Evolutionary conservation across 2,329 filamentous ascomycete species (phyloP).

Genomic region (Alternaria alternata): DNA sequence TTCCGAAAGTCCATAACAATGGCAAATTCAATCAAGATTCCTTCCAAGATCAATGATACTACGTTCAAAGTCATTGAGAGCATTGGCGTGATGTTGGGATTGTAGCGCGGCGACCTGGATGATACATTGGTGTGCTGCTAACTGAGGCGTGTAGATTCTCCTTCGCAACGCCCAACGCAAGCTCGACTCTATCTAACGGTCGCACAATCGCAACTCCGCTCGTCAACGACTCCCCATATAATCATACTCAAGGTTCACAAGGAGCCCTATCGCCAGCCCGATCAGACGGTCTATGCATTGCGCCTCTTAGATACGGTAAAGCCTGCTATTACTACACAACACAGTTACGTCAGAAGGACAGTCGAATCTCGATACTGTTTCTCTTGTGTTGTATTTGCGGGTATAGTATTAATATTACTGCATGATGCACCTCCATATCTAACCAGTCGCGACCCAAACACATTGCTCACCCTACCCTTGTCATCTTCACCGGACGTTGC

Average conservation of each 20-base stretch:
- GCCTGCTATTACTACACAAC: background rate
- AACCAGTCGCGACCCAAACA: background rate
- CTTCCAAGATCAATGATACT: constrained; percentile 49
- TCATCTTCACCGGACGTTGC: background rate
- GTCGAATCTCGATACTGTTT: background rate
- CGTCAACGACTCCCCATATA: background rate
- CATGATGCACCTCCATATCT: background rate
- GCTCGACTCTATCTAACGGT: background rate
- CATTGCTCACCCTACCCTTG: background rate
- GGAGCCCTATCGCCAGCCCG: background rate
- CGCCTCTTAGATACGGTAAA: background rate
- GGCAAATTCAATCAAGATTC: constrained; percentile 50
- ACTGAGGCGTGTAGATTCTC: background rate
- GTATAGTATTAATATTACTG: background rate
- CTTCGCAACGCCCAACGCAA: background rate
- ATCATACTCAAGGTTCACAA: background rate
- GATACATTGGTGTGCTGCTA: background rate
- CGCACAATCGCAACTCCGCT: background rate
- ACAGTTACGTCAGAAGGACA: background rate
- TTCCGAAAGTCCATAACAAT: constrained; percentile 49
- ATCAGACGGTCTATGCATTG: background rate
- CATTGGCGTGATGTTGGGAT: constrained; percentile 5
- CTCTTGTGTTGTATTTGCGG: background rate
- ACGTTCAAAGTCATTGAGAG: constrained; percentile 38
- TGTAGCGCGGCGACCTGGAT: background rate